Base-by-base conservation (phyloP, 192 early-diverging fungal species). In the Lobulomyces angularis region DNA sequence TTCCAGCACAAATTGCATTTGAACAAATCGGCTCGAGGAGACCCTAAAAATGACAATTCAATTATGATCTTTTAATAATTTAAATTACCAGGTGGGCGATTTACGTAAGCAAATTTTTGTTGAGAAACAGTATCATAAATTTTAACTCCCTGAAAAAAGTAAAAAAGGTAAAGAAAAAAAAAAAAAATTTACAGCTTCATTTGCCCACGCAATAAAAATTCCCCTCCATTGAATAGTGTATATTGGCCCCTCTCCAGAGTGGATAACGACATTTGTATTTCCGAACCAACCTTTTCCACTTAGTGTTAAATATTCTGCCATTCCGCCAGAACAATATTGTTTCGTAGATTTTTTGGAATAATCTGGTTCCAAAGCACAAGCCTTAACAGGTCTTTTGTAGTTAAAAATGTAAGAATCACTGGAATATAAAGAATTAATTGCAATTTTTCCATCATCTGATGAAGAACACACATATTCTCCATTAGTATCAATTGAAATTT, bases 241-340 rank as follows among this genome's bases (percentile, higher is more conserved):
- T 27, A 99, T 82, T 2, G 84, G 81, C 0, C 95, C 95, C 33
- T 90, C 83, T 27, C 89, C 88, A 3, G 82, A 83, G 42, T 83
- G 81, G 37, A 99, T 58, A 0, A 86, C 66, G 19, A 68, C 74
- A 46, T 90, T 82, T 34, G 69, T 67, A 36, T 79, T 74, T 11
- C 87, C 88, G 35, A 89, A 79, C 95, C 95, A 98, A 59, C 80
- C 84, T 62, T 90, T 88, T 48, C 88, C 87, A 28, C 77, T 80
- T 66, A 97, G 58, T 4, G 83, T 58, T 16, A 99, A 68, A 39
- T 83, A 73, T 37, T 87, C 95, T 5, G 83, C 81, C 58, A 82
- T 81, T 31, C 92, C 95, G 48, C 95, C 95, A 1, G 78, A 85
- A 8, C 87, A 80, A 53, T 94, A 84, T 35, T 81, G 83, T 20